Evolutionary conservation across 495 filamentous ascomycete species (phyloP).

Genomic region (Chaetomium fimeti): DNA sequence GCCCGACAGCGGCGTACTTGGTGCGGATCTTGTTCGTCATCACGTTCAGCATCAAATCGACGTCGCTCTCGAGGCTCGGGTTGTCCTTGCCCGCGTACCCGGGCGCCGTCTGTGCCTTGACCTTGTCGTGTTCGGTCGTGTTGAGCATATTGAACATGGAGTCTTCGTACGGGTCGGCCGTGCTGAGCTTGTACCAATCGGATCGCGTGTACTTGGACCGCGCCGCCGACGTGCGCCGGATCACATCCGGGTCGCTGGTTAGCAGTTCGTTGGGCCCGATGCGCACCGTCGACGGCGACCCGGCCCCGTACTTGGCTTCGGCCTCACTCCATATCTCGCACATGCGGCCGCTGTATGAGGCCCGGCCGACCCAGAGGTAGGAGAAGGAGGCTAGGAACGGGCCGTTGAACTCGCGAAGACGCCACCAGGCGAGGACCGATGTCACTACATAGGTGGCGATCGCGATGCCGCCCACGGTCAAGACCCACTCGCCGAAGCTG

Average conservation of each 20-base stretch:
- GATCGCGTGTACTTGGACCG: conserved; percentile 38
- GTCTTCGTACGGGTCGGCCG: conserved; percentile 40
- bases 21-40: conserved; percentile 43
- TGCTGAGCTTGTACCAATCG: conserved; percentile 34
- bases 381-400: conserved; percentile 56
- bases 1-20: conserved; percentile 32
- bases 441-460: conserved; percentile 1
- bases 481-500: background rate
- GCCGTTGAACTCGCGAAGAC: conserved; percentile 50
- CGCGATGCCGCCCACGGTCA: background rate
- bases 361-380: conserved; percentile 44
- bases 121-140: conserved; percentile 40
- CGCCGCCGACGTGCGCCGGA: conserved; percentile 38
- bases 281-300: conserved; percentile 42
- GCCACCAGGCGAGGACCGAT: conserved; percentile 7
- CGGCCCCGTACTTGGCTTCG: conserved; percentile 41
- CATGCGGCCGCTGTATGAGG: conserved; percentile 38
- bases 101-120: conserved; percentile 39
- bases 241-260: conserved; percentile 39
- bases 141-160: conserved; percentile 43
- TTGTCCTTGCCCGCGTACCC: conserved; percentile 55
- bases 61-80: conserved; percentile 42
- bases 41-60: conserved; percentile 45
- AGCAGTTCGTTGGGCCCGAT: conserved; percentile 53
- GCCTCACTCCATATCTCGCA: background rate